Evolutionary conservation across 192 early-diverging fungal species (phyloP).

Genomic region (Mortierella antarctica): DNA sequence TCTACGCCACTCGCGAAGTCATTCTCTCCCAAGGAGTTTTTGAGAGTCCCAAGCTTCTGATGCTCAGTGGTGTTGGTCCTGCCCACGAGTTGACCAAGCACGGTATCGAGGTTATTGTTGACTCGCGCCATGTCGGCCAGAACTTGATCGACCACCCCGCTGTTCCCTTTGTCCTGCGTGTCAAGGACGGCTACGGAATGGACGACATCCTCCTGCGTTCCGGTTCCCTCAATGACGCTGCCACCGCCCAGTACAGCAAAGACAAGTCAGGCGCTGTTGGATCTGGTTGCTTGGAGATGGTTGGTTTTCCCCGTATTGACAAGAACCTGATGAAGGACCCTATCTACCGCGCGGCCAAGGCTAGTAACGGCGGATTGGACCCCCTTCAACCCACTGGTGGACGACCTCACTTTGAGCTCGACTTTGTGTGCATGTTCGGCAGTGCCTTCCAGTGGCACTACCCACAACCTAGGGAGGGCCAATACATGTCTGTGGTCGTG

Average conservation of each 20-base stretch:
- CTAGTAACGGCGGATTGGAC: conserved; percentile 28
- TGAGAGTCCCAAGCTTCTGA: conserved; percentile 40
- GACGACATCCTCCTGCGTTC: conserved; percentile 23
- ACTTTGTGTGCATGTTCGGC: conserved; percentile 34
- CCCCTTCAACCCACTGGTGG: conserved; percentile 17
- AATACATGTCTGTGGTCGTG: conserved; percentile 28
- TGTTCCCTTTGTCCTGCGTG: conserved; percentile 25
- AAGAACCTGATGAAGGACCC: conserved; percentile 16
- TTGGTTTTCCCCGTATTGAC: conserved; percentile 37
- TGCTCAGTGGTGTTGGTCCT: conserved; percentile 41
- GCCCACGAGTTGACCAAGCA: conserved; percentile 29
- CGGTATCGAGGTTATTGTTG: conserved; percentile 33
- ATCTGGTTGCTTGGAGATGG: conserved; percentile 34
- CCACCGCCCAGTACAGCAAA: not conserved
- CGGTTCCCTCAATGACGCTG: conserved; percentile 13
- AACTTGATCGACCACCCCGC: conserved; percentile 21
- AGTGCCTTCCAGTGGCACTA: conserved; percentile 39
- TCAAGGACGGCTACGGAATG: conserved; percentile 37
- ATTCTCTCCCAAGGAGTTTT: conserved; percentile 44
- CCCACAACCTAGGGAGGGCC: conserved; percentile 15
- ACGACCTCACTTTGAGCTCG: conserved; percentile 32
- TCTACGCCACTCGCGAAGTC: conserved; percentile 39
- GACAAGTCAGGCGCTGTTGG: conserved; percentile 14
- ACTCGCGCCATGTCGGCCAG: conserved; percentile 37
- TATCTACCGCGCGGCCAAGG: conserved; percentile 19